Evolutionary conservation across 1,284 basidiomycete species (phyloP), one percentile per base, ranked within the genome.

Genomic region (Fomitopsis schrenkii): DNA sequence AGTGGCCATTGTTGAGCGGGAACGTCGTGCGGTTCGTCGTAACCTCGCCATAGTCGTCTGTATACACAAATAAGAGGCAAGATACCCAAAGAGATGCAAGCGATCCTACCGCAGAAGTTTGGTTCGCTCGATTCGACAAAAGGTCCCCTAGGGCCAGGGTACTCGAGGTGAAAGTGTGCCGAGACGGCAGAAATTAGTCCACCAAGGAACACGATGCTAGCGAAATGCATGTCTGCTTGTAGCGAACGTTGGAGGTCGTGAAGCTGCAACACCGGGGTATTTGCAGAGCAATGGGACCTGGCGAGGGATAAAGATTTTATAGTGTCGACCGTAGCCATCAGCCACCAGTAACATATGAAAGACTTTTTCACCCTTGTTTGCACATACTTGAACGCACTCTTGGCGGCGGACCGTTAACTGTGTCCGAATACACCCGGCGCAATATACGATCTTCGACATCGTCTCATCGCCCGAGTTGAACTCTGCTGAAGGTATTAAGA

Each of bases 151-250:
- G 87, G 82, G 4, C 76, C 66, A 44, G 90, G 90, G 72, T 80
- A 91, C 70, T 84, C 80, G 46, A 91, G 77, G 61, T 87, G 83
- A 76, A 90, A 91, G 72, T 91, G 90, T 8, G 87, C 88, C 53
- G 79, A 78, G 42, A 77, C 84, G 19, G 77, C 71, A 59, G 68
- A 64, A 60, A 70, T 55, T 17, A 70, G 65, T 62, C 69, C 65
- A 57, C 62, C 41, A 38, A 71, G 30, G 60, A 79, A 60, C 52
- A 72, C 52, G 50, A 78, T 45, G 45, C 73, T 59, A 38, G 72
- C 42, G 62, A 79, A 69, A 59, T 71, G 72, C 77, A 79, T 79
- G 8, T 41, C 17, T 41, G 35, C 17, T 50, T 17, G 55, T 30
- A 7, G 36, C 15, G n/a, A 54, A 17, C 19, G 35, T 38, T 54